Evolutionary conservation across 495 filamentous ascomycete genomes (phyloP), one percentile per base, ranked within the genome.

Genomic region (Neohortaea acidophila): DNA sequence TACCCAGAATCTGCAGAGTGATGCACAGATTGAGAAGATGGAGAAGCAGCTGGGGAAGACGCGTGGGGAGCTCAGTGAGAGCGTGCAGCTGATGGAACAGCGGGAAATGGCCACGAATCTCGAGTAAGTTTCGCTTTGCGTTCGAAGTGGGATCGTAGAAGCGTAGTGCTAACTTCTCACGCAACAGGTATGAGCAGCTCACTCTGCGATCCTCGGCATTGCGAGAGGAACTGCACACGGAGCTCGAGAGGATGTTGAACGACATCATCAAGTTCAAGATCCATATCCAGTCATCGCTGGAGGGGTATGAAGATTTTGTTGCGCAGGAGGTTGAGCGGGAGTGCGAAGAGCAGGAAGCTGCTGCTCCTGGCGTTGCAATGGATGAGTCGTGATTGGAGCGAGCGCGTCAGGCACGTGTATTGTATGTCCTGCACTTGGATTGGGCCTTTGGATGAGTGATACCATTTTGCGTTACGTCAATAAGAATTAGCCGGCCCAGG

Each of bases 241-340:
- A 93, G 56, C 81, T 93, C 42, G 91, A 93, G 63, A 80, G 77
- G 45, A 87, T 94, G 74, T 61, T 97, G 47, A 91, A 94, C 61
- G 86, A 94, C 52, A 77, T 96, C 54, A 92, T 94, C 64, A 84
- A 84, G 48, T 97, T 97, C 75, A 97, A 97, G 63, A 77, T 96
- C 39, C 89, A 94, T 54, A 69, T 97, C 31, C 89, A 96, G 58
- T 82, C 82, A 59, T 76, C 73, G 38, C 62, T 97, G 24, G 85
- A 93, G 57, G 81, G 85, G 51, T 94, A 92, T 56, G 87, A 94
- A 58, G 76, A 71, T 34, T 91, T 94, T 53, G 82, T 89, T 2
- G 79, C 81, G 14, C 80, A 87, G 48, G 87, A 94, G 64, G 76
- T 91, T 25, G 79, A 87, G 62, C 74, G 78, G 57, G 84, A 93